These are phyloP conservation scores for Hylodesmum podocarpum DNA, from an alignment of 306 rosid species.

Conservation along the genomic window DNA sequence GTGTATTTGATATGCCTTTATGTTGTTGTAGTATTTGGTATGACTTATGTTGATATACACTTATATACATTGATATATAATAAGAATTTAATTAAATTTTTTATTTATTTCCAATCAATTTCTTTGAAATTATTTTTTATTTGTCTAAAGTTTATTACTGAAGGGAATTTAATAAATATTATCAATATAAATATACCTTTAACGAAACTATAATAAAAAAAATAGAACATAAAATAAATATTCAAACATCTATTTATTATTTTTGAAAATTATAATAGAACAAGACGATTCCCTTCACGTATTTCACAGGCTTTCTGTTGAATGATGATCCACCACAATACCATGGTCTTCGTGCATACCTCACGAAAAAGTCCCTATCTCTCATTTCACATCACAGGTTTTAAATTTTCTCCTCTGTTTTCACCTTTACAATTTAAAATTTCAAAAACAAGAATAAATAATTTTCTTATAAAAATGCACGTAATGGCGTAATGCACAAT, in stretches of 20 bases:
- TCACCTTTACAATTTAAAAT: not conserved
- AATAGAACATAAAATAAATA: not conserved
- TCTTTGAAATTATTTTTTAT: too few relatives aligned
- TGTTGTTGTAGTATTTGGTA: too few relatives aligned
- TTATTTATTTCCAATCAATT: too few relatives aligned
- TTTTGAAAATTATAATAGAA: not conserved
- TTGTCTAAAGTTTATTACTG: too few relatives aligned
- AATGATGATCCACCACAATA: not conserved
- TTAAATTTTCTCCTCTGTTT: not conserved
- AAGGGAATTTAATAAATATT: too few relatives aligned
- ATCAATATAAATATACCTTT: too few relatives aligned
- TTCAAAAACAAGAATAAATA: not conserved
- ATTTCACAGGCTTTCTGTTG: not conserved
- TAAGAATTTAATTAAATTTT: too few relatives aligned
- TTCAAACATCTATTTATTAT: not conserved
- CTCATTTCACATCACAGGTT: not conserved
- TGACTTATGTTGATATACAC: too few relatives aligned
- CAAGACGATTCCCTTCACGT: not conserved
- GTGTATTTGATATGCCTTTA: too few relatives aligned
- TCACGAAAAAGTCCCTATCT: not conserved
- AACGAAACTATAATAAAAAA: too few relatives aligned
- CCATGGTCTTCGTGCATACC: constrained; percentile 17
- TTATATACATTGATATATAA: too few relatives aligned
- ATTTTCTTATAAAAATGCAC: not conserved
- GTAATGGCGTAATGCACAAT: constrained; percentile 25